Conservation (phyloP, 129 eudicot genomes). For the Flaveria brownii region DNA sequence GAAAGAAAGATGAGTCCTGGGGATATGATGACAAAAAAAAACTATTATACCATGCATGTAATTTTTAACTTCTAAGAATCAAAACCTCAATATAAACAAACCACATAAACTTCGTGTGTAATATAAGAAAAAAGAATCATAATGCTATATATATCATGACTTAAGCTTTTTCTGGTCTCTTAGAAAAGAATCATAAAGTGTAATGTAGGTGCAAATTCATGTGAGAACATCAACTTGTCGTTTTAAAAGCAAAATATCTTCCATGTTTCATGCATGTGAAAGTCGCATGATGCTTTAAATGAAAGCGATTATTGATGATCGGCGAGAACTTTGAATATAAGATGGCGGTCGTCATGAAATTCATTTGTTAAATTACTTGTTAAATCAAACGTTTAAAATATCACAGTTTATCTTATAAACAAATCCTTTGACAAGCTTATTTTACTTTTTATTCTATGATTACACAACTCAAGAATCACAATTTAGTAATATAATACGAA, state of each 20-base stretch:
- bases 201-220: not conserved
- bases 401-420: not conserved
- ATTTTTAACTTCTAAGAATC: too few relatives aligned
- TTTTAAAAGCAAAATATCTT: not conserved
- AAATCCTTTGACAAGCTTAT: too few relatives aligned
- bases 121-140: too few relatives aligned
- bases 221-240: not conserved
- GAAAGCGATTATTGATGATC: not conserved
- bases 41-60: too few relatives aligned
- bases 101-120: too few relatives aligned
- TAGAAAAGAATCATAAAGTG: too few relatives aligned
- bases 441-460: too few relatives aligned
- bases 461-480: not conserved
- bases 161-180: too few relatives aligned
- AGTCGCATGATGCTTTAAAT: not conserved
- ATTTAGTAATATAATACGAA: not conserved
- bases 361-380: not conserved
- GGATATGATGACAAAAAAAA: too few relatives aligned
- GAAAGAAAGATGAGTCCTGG: too few relatives aligned
- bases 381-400: not conserved
- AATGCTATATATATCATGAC: too few relatives aligned
- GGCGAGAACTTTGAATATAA: not conserved
- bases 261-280: conserved; percentile 3
- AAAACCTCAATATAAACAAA: too few relatives aligned
- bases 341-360: not conserved